Evolutionary conservation across 2,329 filamentous ascomycete species (phyloP).

Genomic region (Beauveria australis): DNA sequence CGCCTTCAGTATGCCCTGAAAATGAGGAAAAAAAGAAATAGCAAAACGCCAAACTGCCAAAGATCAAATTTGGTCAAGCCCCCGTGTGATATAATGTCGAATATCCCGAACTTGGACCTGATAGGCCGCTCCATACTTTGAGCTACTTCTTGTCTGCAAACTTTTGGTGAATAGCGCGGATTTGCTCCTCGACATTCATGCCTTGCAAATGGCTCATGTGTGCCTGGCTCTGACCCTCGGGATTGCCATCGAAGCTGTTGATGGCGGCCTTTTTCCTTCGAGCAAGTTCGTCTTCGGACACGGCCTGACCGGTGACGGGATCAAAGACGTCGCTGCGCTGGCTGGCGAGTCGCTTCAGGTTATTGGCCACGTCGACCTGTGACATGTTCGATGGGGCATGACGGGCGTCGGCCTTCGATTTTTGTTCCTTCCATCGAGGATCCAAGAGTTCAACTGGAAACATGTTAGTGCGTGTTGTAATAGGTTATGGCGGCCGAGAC

Average conservation of each 20-base stretch:
- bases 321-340: constrained; percentile 87
- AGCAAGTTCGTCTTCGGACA: constrained; percentile 65
- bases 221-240: constrained; percentile 47
- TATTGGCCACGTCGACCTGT: constrained; percentile 81
- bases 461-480: constrained; percentile 24
- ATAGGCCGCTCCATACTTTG: not conserved
- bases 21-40: not conserved
- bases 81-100: not conserved
- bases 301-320: constrained; percentile 54
- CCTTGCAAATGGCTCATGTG: constrained; percentile 53
- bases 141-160: constrained; percentile 34
- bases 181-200: constrained; percentile 80
- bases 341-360: constrained; percentile 88
- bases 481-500: constrained; percentile 16
- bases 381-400: constrained; percentile 80
- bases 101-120: not conserved
- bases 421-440: constrained; percentile 92
- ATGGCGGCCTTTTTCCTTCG: constrained; percentile 67
- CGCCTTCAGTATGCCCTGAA: not conserved
- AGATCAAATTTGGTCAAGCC: not conserved
- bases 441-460: constrained; percentile 76
- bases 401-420: constrained; percentile 77
- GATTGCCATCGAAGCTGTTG: constrained; percentile 56
- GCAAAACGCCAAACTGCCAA: constrained; percentile 2
- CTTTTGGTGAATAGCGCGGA: constrained; percentile 54